phyloP scores from a whole-genome alignment of 192 early-diverging fungal species.

The Thamnidium elegans region DNA sequence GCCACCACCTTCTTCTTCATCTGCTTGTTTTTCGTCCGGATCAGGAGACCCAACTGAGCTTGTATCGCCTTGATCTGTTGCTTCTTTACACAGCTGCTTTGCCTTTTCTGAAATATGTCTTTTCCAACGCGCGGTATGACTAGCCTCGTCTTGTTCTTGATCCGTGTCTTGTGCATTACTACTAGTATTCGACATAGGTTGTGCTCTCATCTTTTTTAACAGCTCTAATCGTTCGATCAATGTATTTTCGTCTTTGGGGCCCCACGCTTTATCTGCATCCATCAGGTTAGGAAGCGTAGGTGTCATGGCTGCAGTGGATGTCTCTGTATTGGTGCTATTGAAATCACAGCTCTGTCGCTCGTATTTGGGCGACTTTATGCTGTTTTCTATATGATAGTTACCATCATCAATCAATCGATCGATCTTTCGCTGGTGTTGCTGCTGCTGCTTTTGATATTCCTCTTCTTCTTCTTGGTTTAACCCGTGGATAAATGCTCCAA shows the following conservation, averaged over 20 bases:
- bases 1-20: neutral
- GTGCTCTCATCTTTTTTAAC: conserved; percentile 9
- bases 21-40: neutral
- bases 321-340: neutral
- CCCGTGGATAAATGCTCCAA: conserved; percentile 7
- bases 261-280: neutral
- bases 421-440: neutral
- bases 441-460: too few relatives aligned
- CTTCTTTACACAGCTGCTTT: conserved; percentile 10
- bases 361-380: too few relatives aligned
- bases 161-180: neutral
- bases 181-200: neutral
- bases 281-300: conserved; percentile 14
- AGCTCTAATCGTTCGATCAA: conserved; percentile 4
- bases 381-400: too few relatives aligned
- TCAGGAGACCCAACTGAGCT: neutral
- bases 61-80: conserved; percentile 1
- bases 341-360: neutral
- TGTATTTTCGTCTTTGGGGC: neutral
- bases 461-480: neutral
- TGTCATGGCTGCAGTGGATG: neutral
- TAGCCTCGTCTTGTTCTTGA: neutral
- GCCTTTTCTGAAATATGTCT: neutral
- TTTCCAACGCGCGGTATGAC: conserved; percentile 11
- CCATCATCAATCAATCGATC: conserved; percentile 8